phyloP scores from a whole-genome alignment of 768 basidiomycete genomes.

The Xerocomus brunneocitrinus region DNA sequence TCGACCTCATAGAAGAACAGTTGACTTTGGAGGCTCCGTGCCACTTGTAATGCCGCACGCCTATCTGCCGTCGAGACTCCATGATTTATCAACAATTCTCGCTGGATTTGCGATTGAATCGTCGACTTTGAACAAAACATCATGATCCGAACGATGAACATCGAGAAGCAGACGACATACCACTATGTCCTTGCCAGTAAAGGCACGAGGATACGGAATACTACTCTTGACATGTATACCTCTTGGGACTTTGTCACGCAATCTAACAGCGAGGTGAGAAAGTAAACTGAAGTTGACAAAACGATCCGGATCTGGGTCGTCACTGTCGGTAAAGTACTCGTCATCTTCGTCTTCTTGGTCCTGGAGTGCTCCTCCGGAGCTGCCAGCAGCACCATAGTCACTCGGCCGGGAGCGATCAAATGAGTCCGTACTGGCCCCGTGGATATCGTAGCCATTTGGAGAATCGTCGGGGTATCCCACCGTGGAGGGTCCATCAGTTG shows the following conservation, averaged over 20 bases:
- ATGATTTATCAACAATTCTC: constrained; percentile 74
- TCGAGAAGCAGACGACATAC: constrained; percentile 43
- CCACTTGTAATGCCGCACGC: constrained; percentile 80
- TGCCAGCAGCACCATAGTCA: constrained; percentile 17
- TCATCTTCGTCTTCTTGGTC: constrained; percentile 28
- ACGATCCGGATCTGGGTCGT: constrained; percentile 64
- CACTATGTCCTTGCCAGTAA: constrained; percentile 93
- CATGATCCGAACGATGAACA: neutral
- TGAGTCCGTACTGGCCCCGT: constrained; percentile 23
- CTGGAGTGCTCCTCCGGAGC: constrained; percentile 15
- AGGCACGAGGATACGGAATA: constrained; percentile 84
- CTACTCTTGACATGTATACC: constrained; percentile 89
- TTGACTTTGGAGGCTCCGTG: constrained; percentile 85
- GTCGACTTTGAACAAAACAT: constrained; percentile 54
- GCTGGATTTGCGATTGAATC: constrained; percentile 82
- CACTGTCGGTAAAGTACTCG: constrained; percentile 38
- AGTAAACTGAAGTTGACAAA: constrained; percentile 89
- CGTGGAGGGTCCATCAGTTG: constrained; percentile 24
- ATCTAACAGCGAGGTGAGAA: constrained; percentile 82
- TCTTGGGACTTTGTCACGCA: constrained; percentile 86
- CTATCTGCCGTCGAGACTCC: constrained; percentile 73
- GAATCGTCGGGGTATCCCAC: constrained; percentile 17
- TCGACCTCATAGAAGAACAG: constrained; percentile 97
- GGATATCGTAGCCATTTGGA: constrained; percentile 16
- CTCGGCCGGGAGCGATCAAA: constrained; percentile 20